These are phyloP conservation scores for Hypseocharis bilobata DNA, from an alignment of 441 rosid genomes.

Conservation along the genomic window DNA sequence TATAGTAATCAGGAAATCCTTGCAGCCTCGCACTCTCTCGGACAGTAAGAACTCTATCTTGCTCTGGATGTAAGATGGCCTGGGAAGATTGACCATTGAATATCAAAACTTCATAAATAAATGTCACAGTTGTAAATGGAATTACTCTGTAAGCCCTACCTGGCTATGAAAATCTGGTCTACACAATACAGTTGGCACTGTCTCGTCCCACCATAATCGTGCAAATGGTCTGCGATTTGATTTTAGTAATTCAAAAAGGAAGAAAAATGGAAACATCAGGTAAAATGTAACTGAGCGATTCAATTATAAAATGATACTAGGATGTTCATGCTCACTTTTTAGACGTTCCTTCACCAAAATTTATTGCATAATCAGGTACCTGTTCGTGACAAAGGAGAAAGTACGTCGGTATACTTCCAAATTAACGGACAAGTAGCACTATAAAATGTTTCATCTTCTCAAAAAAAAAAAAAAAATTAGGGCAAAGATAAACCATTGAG, in stretches of 20 bases:
- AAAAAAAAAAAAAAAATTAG: no score
- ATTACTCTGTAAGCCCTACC: constrained; percentile 29
- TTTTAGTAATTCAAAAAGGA: not conserved
- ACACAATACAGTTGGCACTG: constrained; percentile 67
- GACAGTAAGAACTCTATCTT: constrained; percentile 68
- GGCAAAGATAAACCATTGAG: no score
- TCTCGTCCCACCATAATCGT: constrained; percentile 95
- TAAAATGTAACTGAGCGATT: not conserved
- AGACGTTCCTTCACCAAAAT: not conserved
- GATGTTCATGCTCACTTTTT: not conserved
- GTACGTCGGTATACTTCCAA: not conserved
- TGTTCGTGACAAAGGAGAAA: constrained; percentile 14
- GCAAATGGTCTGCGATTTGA: constrained; percentile 54
- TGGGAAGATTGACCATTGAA: constrained; percentile 16
- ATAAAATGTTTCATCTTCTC: no score
- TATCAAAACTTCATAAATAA: not conserved
- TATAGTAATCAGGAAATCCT: constrained; percentile 92
- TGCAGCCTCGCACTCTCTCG: constrained; percentile 80
- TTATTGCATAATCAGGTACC: constrained; percentile 40
- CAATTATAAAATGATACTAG: not conserved
- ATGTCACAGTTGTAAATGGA: not conserved
- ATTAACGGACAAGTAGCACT: not conserved
- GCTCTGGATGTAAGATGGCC: constrained; percentile 78
- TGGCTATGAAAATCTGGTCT: constrained; percentile 46
- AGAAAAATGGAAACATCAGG: not conserved